Evolutionary conservation across 495 filamentous ascomycete species (phyloP).

Genomic region (Friedmanniomyces endolithicus): DNA sequence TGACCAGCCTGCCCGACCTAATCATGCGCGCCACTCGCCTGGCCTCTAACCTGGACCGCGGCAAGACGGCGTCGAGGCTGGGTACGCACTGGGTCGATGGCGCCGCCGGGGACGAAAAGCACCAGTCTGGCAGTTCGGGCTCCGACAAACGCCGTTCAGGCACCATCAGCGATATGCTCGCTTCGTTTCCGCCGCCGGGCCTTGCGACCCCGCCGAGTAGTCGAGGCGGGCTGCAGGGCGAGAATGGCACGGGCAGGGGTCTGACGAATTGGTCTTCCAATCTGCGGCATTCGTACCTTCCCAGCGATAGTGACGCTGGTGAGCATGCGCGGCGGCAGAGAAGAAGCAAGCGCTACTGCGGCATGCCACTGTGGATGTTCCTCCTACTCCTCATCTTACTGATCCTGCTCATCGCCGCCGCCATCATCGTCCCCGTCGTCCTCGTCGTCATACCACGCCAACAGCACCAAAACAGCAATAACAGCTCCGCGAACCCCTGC

Average conservation of each 20-base stretch:
- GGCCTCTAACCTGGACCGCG: slow-evolving; percentile 77
- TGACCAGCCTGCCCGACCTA: slow-evolving; percentile 83
- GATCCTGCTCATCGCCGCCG: slow-evolving; percentile 68
- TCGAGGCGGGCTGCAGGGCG: slow-evolving; percentile 15
- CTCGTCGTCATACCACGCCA: slow-evolving; percentile 59
- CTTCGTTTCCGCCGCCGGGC: slow-evolving; percentile 78
- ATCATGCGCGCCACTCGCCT: slow-evolving; percentile 79
- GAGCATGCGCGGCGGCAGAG: background rate
- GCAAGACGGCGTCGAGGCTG: slow-evolving; percentile 65
- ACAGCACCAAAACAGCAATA: slow-evolving; percentile 31
- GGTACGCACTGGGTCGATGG: slow-evolving; percentile 35
- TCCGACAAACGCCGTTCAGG: slow-evolving; percentile 33
- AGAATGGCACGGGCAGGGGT: slow-evolving; percentile 15
- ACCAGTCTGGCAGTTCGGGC: slow-evolving; percentile 13
- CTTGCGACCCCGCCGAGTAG: slow-evolving; percentile 38
- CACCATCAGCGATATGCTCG: slow-evolving; percentile 72
- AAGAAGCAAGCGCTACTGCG: slow-evolving; percentile 50
- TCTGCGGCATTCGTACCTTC: slow-evolving; percentile 7
- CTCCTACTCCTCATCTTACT: slow-evolving; percentile 54
- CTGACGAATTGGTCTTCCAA: slow-evolving; percentile 5
- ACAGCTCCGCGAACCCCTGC: slow-evolving; percentile 22
- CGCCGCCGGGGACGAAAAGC: slow-evolving; percentile 26
- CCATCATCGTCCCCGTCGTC: slow-evolving; percentile 74
- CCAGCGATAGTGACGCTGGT: slow-evolving; percentile 15
- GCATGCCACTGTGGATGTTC: slow-evolving; percentile 71